Evolutionary conservation across 768 basidiomycete genomes (phyloP), one percentile per base, ranked within the genome.

Genomic region (Naematelia aurantialba): DNA sequence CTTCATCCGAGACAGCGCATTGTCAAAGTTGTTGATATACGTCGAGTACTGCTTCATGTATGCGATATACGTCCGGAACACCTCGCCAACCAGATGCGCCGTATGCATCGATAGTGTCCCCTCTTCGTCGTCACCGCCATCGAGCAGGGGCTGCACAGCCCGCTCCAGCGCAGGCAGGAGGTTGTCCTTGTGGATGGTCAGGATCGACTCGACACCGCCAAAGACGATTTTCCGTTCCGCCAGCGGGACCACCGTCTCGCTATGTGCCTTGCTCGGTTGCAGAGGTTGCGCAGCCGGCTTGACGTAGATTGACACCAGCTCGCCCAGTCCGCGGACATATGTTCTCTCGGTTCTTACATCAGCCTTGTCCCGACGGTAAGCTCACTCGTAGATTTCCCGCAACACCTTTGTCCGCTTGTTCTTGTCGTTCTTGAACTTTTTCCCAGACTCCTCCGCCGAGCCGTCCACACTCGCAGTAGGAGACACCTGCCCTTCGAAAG

Each of bases 11-110:
- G 89, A 85, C 11, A 93, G 83, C 1, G 91, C 89, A 73, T 86
- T 90, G 75, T 98, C 93, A 76, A 97, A 98, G 76, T 94, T 93
- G 78, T 98, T 97, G 82, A 94, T 94, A 75, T 97, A 99, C 45
- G 88, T 89, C 29, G 91, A 92, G 76, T 99, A 99, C 88, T 98
- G 97, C 80, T 82, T 89, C 89, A 99, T 91, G 81, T 97, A 97
- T 3, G 94, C 91, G 27, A 91, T 89, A 76, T 99, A 92, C 54
- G 87, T 89, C 55, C 90, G 80, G 78, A 98, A 99, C 48, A 89
- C 91, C 58, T 87, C 83, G 5, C 89, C 93, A 34, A 99, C 87
- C 13, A 84, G 82, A 59, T 83, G 87, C 0, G 89, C 90, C 13
- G 89, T 89, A 46, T 80, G 80, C 53, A 86, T 76, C 0, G 91